Evolutionary conservation across 2,329 filamentous ascomycete genomes (phyloP), one percentile per base, ranked within the genome.

Genomic region (Cryphonectria radicalis): DNA sequence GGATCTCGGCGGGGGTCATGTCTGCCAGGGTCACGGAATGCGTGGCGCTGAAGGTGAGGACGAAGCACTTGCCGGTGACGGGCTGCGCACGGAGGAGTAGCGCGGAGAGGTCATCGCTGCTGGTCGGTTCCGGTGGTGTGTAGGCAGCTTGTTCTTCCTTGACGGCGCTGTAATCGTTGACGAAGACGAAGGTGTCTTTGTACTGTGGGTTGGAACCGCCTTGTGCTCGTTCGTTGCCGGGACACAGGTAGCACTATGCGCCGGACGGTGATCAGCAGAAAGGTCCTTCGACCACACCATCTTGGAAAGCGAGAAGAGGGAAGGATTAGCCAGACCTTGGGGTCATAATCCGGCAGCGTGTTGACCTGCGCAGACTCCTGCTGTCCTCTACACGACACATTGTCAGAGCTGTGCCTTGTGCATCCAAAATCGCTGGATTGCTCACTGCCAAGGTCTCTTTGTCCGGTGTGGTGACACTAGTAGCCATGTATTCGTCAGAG

Each of bases 391-490:
- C 19, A 50, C 46, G 8, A 25, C 5, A 63, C 37, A 57, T 25
- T 40, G 59, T 73, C 50, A 73, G 71, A 35, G n/a, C 25, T 53
- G 19, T 42, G 13, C n/a, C 11, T 22, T 28, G 14, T 3, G 14
- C 14, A n/a, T 17, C 19, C 14, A 25, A 17, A 8, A 13, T 62
- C 17, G 25, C 25, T 43, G 28, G 32, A 28, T 13, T 66, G 85
- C 93, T 88, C 85, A 97, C 93, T 98, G 96, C 96, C 96, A 99
- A 78, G 96, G 96, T 75, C 96, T 89, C 88, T 98, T 98, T 68
- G 95, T 98, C 69, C 96, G 88, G 82, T 99, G 96, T 73, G 96
- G 96, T 22, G 96, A 98, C 19, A 99, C 96, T 53, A 99, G 88
- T 73, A 99, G 88, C 92, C 95, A 97, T 73, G 92, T 94, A 73